Base-by-base conservation (phyloP, 768 basidiomycete genomes). In the Amanita subjunquillea region DNA sequence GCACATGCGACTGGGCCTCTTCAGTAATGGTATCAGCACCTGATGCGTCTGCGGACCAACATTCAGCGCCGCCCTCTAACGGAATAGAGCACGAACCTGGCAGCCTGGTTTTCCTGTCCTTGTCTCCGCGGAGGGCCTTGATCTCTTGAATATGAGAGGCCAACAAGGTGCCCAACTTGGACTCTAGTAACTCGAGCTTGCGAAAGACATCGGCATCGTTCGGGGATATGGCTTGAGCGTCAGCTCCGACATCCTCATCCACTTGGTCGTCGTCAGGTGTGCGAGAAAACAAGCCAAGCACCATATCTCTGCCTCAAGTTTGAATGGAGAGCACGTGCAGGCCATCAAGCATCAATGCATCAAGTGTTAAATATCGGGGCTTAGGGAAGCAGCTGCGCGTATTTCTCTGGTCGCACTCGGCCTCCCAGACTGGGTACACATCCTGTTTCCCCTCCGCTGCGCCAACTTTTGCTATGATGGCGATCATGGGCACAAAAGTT, bases 1-100 rank as follows among this genome's bases (percentile, higher is more conserved):
- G 59, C 23, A 61, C 17, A 2, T 50, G 59, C 2, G 56, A 30
- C 47, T 53, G 55, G 23, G 20, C 37, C 27, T 3, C 40, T 8
- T 46, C 22, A 46, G 34, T 4, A 13, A 34, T 48, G 20, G 17
- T 25, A n/a, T 20, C 17, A 7, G 7, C 20, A 22, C 32, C 30
- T 37, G 47, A 34, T 20, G 6, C 32, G 20, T 12, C 47, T 48
- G 47, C 6, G 7, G 17, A 3, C 46, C 1, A 2, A 25, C 12
- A 6, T 22, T 40, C 39, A 40, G 10, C 20, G 5, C 9, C 23
- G 3, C 9, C 20, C 41, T 17, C 30, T 30, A 30, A 22, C 23
- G 17, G n/a, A 22, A 41, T 9, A 12, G 9, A 42, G n/a, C 4
- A 23, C 41, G n/a, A 22, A 42, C 17, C 17, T 6, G 23, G 30